phyloP scores from a whole-genome alignment of 352 stramenopile genomes.

The Phytophthora fragariaefolia region DNA sequence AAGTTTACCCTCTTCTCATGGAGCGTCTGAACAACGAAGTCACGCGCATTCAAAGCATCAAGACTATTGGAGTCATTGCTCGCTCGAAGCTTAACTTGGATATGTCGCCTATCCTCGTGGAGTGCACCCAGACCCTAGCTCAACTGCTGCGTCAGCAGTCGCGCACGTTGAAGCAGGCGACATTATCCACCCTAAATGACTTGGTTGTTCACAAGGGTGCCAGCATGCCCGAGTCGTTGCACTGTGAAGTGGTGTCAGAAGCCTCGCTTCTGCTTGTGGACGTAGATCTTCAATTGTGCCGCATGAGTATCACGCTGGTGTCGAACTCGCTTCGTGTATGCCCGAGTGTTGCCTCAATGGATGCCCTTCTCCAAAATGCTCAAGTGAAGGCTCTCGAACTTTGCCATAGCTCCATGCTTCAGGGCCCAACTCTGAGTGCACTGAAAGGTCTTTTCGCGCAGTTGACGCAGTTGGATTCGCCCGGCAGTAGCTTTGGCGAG shows the following conservation, averaged over 20 bases:
- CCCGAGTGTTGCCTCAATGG: conserved; percentile 57
- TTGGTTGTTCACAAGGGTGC: conserved; percentile 85
- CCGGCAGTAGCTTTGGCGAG: conserved; percentile 81
- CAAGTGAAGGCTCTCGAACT: conserved; percentile 88
- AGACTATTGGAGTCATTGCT: conserved; percentile 93
- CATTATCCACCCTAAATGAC: conserved; percentile 92
- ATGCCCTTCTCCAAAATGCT: conserved; percentile 69
- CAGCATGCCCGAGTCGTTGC: conserved; percentile 77
- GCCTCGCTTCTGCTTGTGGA: conserved; percentile 92
- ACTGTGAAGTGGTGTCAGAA: conserved; percentile 92
- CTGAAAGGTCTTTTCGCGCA: conserved; percentile 72
- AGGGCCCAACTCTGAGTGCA: conserved; percentile 75
- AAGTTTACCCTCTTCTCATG: conserved; percentile 93
- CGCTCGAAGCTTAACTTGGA: conserved; percentile 88
- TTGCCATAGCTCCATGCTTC: conserved; percentile 92
- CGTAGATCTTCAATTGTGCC: conserved; percentile 97
- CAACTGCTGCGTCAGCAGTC: conserved; percentile 95
- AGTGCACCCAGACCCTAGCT: conserved; percentile 88
- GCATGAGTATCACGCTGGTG: conserved; percentile 92
- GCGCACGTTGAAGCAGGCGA: conserved; percentile 94
- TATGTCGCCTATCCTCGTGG: conserved; percentile 91
- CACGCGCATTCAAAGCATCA: conserved; percentile 97
- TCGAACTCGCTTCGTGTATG: conserved; percentile 77
- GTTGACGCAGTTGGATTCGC: conserved; percentile 61
- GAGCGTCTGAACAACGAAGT: conserved; percentile 98